Evolutionary conservation across 495 filamentous ascomycete genomes (phyloP).

Genomic region (Diplogelasinospora grovesii): DNA sequence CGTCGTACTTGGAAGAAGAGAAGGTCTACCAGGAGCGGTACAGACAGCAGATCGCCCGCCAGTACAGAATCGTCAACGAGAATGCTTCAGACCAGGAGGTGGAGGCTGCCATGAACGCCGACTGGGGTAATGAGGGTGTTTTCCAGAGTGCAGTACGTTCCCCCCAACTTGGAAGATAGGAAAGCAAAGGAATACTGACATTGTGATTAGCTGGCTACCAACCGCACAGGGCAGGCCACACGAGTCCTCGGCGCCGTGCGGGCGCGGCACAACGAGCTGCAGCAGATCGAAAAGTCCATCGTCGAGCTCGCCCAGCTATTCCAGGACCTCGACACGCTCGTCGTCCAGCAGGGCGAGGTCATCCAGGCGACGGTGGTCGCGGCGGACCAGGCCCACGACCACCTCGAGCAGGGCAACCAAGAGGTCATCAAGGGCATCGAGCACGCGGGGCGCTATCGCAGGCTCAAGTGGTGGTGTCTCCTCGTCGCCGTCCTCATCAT

Average conservation of each 20-base stretch:
- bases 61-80: constrained; percentile 71
- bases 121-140: constrained; percentile 69
- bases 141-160: constrained; percentile 65
- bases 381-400: constrained; percentile 48
- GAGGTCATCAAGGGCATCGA: constrained; percentile 57
- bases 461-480: constrained; percentile 68
- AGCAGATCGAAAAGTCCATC: constrained; percentile 62
- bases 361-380: constrained; percentile 49
- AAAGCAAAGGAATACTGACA: too few species aligned
- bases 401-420: constrained; percentile 53
- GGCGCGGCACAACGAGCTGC: constrained; percentile 70
- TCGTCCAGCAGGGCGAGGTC: constrained; percentile 55
- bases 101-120: constrained; percentile 52
- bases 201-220: constrained; percentile 53
- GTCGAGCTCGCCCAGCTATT: constrained; percentile 59
- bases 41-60: constrained; percentile 63
- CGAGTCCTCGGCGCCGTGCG: constrained; percentile 64
- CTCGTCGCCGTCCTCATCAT: constrained; percentile 51
- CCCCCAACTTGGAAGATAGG: too few species aligned
- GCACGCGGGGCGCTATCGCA: constrained; percentile 49
- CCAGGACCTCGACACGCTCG: constrained; percentile 57
- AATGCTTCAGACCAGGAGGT: constrained; percentile 61
- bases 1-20: constrained; percentile 60
- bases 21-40: constrained; percentile 56
- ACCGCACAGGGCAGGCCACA: constrained; percentile 58